A percentile compares a stretch with the other conserved stretches of the same genome.
These are phyloP conservation scores for Starmerella ratchasimensis DNA, from an alignment of 805 yeast species.

Conservation along the genomic window DNA sequence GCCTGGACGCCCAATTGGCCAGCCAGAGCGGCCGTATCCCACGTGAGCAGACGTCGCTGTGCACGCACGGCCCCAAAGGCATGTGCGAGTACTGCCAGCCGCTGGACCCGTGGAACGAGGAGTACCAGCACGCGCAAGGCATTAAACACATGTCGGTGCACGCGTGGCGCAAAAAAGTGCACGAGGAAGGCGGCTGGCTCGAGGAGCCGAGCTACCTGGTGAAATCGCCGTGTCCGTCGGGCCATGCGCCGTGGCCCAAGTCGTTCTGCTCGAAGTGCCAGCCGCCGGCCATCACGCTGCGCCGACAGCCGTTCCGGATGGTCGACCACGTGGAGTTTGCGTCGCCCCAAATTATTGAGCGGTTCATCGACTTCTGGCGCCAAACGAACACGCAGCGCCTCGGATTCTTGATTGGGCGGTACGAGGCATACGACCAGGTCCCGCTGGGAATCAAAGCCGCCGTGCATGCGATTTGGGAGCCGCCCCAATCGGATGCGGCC, in stretches of 20 bases:
- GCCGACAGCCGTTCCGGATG: conserved; percentile 82
- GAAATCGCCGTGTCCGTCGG: conserved; percentile 46
- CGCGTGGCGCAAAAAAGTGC: conserved; percentile 58
- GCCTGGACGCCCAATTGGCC: conserved; percentile 47
- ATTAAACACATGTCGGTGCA: conserved; percentile 85
- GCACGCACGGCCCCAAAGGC: conserved; percentile 83
- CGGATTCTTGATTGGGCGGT: conserved; percentile 74
- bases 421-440: conserved; percentile 52
- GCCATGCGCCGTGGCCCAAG: conserved; percentile 87
- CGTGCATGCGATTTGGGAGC: conserved; percentile 88
- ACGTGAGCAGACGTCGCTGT: conserved; percentile 46
- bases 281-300: conserved; percentile 87
- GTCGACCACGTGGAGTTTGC: conserved; percentile 94
- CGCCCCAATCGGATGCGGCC: conserved; percentile 71
- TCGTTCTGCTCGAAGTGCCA: conserved; percentile 96
- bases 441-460: conserved; percentile 91
- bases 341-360: conserved; percentile 55
- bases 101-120: conserved; percentile 83
- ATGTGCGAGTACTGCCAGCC: conserved; percentile 98
- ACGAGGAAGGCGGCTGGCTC: conserved; percentile 46
- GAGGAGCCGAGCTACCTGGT: conserved; percentile 58
- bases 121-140: conserved; percentile 55
- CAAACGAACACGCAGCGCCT: conserved; percentile 72
- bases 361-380: conserved; percentile 88
- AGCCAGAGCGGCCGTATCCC: conserved; percentile 57